Percentiles rank a stretch among this genome's conserved stretches.
phyloP scores from a whole-genome alignment of 139 green algal genomes.

The Eudorina sp. region DNA sequence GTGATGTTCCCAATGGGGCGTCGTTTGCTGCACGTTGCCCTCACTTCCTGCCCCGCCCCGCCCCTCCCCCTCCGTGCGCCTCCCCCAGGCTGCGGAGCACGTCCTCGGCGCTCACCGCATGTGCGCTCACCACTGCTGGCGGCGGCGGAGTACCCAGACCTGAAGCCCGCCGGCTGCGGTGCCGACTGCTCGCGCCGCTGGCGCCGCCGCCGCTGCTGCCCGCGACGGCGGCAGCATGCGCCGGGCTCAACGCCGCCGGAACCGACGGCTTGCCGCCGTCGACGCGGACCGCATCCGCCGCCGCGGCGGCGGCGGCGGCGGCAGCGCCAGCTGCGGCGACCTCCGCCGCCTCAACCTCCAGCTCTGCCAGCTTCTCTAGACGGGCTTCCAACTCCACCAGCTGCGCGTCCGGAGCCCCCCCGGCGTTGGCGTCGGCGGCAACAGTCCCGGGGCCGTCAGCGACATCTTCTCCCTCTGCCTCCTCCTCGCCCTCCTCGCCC shows the following conservation, averaged over 20 bases:
- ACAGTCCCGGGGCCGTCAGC: neutral
- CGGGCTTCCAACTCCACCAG: neutral
- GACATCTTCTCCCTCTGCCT: neutral
- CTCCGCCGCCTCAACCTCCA: neutral
- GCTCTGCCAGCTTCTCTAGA: neutral
- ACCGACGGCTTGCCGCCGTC: no score
- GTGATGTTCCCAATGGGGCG: no score
- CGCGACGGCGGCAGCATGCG: neutral
- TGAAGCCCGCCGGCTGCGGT: conserved; percentile 16
- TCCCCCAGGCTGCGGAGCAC: conserved; percentile 19
- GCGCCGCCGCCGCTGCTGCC: neutral
- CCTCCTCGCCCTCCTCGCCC: neutral
- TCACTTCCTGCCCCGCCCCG: neutral
- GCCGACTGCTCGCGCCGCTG: conserved; percentile 10
- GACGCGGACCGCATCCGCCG: neutral
- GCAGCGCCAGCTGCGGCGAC: neutral
- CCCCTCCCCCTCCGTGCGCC: neutral
- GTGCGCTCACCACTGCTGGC: neutral
- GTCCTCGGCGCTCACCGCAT: conserved; percentile 41
- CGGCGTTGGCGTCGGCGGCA: no score
- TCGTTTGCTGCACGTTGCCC: no score
- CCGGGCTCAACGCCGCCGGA: no score
- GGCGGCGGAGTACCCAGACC: neutral
- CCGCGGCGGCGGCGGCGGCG: neutral
- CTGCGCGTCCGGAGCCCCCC: neutral